phyloP scores from a whole-genome alignment of 2,329 filamentous ascomycete genomes.

The Cordyceps cateniannulata region DNA sequence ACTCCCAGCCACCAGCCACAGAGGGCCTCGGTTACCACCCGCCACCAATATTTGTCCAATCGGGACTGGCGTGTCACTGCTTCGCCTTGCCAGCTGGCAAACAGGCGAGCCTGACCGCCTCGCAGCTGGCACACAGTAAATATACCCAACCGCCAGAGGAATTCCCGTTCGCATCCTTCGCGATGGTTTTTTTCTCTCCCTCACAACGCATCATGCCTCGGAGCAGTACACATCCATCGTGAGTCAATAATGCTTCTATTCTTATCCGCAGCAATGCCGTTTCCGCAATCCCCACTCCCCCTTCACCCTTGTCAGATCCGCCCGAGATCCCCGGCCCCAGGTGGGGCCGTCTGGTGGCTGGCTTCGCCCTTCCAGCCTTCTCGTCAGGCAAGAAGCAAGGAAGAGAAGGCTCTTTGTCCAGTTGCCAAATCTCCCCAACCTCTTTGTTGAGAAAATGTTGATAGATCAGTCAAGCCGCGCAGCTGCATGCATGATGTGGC shows the following conservation, averaged over 20 bases:
- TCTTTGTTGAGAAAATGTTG: constrained; percentile 2
- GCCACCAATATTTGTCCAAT: constrained; percentile 6
- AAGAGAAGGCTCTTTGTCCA: background rate
- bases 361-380: constrained; percentile 8
- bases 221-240: background rate
- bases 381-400: background rate
- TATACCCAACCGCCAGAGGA: background rate
- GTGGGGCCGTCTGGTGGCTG: constrained; percentile 9
- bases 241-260: background rate
- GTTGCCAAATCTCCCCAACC: constrained; percentile 4
- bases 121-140: constrained; percentile 1
- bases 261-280: background rate
- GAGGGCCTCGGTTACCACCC: constrained; percentile 1
- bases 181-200: background rate
- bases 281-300: background rate
- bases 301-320: constrained; percentile 4
- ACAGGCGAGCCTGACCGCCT: background rate
- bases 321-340: constrained; percentile 8
- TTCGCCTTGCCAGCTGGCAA: constrained; percentile 10
- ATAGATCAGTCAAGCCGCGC: constrained; percentile 3
- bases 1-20: constrained; percentile 11
- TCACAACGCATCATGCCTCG: background rate
- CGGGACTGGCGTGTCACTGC: background rate
- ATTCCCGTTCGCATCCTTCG: background rate
- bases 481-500: constrained; percentile 17